Percentiles rank a stretch among this genome's conserved stretches.
Conservation (phyloP, 441 rosid species). For the Eutrema salsugineum region DNA sequence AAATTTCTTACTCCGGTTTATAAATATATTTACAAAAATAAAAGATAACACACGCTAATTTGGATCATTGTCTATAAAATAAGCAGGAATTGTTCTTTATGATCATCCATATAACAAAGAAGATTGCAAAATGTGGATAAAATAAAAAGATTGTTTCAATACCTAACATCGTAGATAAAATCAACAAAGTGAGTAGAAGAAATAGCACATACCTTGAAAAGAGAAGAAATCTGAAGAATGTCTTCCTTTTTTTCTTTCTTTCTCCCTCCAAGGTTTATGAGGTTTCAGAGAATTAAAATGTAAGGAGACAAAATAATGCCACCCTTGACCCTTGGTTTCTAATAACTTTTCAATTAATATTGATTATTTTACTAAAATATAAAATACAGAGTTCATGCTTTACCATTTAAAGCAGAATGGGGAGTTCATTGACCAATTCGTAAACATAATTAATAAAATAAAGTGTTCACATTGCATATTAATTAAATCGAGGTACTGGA, state of each 20-base stretch:
- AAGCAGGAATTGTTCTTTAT: background rate
- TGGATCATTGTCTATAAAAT: background rate
- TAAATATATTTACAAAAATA: background rate
- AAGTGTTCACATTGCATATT: background rate
- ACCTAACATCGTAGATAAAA: background rate
- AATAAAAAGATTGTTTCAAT: too few relatives aligned
- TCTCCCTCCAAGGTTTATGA: constrained; percentile 7
- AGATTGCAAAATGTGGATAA: background rate
- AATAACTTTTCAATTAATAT: constrained; percentile 5
- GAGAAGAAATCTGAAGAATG: background rate
- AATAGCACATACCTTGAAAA: constrained; percentile 25
- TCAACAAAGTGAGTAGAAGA: background rate
- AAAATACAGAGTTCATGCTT: constrained; percentile 12
- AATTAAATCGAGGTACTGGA: background rate
- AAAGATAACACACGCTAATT: background rate
- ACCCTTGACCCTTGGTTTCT: constrained; percentile 11
- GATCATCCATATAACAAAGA: background rate
- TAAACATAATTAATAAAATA: background rate
- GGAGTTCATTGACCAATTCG: constrained; percentile 19
- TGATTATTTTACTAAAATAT: constrained; percentile 2
- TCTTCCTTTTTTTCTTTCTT: background rate
- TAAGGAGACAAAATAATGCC: constrained; percentile 7
- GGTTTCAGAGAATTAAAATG: constrained; percentile 14
- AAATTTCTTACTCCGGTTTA: background rate
- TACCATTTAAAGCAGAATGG: constrained; percentile 12